Evolutionary conservation across 805 yeast species (phyloP).

Genomic region (Blastobotrys americana): DNA sequence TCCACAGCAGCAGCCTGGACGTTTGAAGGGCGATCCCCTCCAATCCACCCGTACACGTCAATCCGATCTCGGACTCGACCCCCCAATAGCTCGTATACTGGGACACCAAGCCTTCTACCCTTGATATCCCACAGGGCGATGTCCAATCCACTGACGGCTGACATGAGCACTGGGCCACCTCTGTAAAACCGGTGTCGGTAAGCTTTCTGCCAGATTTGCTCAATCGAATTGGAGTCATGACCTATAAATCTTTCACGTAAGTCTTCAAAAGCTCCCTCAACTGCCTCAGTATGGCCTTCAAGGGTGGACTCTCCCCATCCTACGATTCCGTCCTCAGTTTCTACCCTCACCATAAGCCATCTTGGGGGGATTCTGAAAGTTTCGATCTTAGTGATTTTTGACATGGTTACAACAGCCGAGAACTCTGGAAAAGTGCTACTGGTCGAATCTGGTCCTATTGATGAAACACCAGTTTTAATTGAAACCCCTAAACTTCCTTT

Average conservation of each 20-base stretch:
- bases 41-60: conserved; percentile 30
- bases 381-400: conserved; percentile 23
- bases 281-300: conserved; percentile 31
- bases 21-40: conserved; percentile 27
- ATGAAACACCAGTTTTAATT: too few relatives aligned
- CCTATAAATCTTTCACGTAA: conserved; percentile 28
- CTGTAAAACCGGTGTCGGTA: conserved; percentile 30
- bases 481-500: too few relatives aligned
- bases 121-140: conserved; percentile 32
- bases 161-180: conserved; percentile 30
- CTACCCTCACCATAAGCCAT: conserved; percentile 27
- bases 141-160: conserved; percentile 30
- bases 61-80: conserved; percentile 28
- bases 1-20: conserved; percentile 25
- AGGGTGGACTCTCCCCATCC: conserved; percentile 31
- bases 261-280: conserved; percentile 29
- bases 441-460: too few relatives aligned
- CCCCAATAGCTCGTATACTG: conserved; percentile 27
- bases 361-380: conserved; percentile 29
- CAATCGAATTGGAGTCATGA: conserved; percentile 27
- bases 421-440: too few relatives aligned
- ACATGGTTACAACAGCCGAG: too few relatives aligned
- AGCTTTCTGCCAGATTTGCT: conserved; percentile 26
- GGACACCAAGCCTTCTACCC: conserved; percentile 28
- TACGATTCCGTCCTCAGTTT: conserved; percentile 22